A percentile compares a stretch with the other conserved stretches of the same genome.
Conservation (phyloP, 2,329 filamentous ascomycete species). For the Sporothrix curviconia region DNA sequence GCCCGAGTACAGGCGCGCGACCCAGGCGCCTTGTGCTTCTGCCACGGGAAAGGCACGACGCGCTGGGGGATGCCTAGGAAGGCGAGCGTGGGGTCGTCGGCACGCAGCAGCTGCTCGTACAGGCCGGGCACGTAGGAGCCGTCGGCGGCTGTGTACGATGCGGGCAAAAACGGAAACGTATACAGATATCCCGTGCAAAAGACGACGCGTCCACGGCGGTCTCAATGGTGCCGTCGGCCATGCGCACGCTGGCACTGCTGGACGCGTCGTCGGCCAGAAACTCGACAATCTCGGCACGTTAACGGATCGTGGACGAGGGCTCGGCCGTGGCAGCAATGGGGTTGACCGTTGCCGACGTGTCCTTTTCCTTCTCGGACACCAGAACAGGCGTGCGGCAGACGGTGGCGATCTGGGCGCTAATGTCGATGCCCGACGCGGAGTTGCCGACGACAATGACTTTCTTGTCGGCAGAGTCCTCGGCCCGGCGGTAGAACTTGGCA, state of each 20-base stretch:
- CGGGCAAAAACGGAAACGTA: conserved; percentile 59
- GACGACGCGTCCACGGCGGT: conserved; percentile 52
- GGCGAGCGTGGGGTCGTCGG: conserved; percentile 54
- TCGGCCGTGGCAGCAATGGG: not conserved
- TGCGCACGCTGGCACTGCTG: no score
- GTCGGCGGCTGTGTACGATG: conserved; percentile 39
- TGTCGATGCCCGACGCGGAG: conserved; percentile 36
- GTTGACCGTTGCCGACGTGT: conserved; percentile 16
- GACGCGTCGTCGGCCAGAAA: conserved; percentile 36
- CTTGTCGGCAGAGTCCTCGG: conserved; percentile 23
- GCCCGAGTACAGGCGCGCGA: conserved; percentile 61
- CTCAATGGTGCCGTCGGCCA: conserved; percentile 52
- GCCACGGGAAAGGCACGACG: conserved; percentile 64
- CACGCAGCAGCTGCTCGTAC: conserved; percentile 52
- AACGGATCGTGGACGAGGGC: not conserved
- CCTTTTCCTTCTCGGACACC: conserved; percentile 8
- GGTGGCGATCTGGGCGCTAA: conserved; percentile 34
- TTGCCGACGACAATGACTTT: conserved; percentile 48
- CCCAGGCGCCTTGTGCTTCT: conserved; percentile 60
- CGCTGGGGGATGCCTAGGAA: conserved; percentile 63
- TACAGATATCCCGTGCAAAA: conserved; percentile 71
- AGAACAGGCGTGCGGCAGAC: conserved; percentile 49
- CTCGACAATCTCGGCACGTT: conserved; percentile 39
- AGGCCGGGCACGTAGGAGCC: conserved; percentile 49
- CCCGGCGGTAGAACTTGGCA: conserved; percentile 62